Conservation (phyloP, 1,284 basidiomycete genomes). For the Tilletia caries region DNA sequence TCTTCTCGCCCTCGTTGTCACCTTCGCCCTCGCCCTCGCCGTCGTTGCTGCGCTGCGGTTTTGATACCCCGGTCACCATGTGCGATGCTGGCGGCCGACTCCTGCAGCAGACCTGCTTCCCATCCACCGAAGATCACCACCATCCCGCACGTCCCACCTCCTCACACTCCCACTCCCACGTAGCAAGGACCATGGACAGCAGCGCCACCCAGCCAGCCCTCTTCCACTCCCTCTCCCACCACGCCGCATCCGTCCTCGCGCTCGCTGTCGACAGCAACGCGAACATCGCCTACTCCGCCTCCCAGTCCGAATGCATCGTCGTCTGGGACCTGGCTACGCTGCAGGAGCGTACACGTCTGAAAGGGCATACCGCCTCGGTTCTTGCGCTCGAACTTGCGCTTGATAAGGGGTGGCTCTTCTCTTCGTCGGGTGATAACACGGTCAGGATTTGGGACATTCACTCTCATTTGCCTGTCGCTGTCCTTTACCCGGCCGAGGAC, state of each 20-base stretch:
- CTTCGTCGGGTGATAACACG: slow-evolving; percentile 60
- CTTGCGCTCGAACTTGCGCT: slow-evolving; percentile 65
- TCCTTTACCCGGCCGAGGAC: slow-evolving; percentile 78
- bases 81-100: too few relatives aligned
- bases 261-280: slow-evolving; percentile 38
- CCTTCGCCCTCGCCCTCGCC: too few relatives aligned
- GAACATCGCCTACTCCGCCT: slow-evolving; percentile 36
- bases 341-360: slow-evolving; percentile 25
- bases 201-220: slow-evolving; percentile 7
- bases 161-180: too few relatives aligned
- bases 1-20: too few relatives aligned
- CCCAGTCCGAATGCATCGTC: slow-evolving; percentile 34
- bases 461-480: slow-evolving; percentile 68
- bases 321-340: slow-evolving; percentile 42
- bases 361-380: slow-evolving; percentile 79
- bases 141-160: too few relatives aligned
- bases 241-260: slow-evolving; percentile 36
- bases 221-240: slow-evolving; percentile 36
- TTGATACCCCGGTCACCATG: too few relatives aligned
- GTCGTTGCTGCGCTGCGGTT: too few relatives aligned
- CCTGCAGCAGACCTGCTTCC: too few relatives aligned
- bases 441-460: slow-evolving; percentile 77
- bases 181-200: slow-evolving; percentile 1
- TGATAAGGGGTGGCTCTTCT: slow-evolving; percentile 78
- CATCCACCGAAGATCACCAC: too few relatives aligned